Percentiles rank a stretch among this genome's conserved stretches.
Evolutionary conservation across 176 grass and related monocot genomes (phyloP).

Genomic region (Juncus inflexus): DNA sequence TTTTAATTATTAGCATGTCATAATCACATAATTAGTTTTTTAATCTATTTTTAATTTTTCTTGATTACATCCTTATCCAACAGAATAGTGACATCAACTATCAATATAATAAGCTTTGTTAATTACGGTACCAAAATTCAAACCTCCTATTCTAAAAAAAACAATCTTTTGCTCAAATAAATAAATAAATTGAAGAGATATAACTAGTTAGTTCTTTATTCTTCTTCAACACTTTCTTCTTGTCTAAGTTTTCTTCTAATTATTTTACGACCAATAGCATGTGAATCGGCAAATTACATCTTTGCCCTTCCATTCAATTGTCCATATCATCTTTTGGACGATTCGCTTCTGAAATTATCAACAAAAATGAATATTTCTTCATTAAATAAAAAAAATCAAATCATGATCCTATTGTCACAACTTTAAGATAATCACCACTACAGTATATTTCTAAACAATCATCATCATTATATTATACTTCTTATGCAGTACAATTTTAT

Average conservation of each 20-base stretch:
- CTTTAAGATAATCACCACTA: background rate
- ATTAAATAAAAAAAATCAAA: background rate
- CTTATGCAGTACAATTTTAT: background rate
- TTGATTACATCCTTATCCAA: slow-evolving; percentile 28
- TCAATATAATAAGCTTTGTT: background rate
- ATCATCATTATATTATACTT: background rate
- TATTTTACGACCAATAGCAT: background rate
- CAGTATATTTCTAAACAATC: background rate
- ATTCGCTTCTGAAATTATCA: background rate
- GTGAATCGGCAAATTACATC: background rate
- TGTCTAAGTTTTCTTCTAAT: slow-evolving; percentile 24
- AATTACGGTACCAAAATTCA: too few relatives aligned
- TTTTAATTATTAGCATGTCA: background rate
- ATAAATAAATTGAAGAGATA: background rate
- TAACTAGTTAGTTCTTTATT: background rate
- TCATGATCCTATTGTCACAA: background rate
- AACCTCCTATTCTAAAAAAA: background rate
- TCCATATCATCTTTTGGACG: too few relatives aligned
- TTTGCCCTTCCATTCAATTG: background rate
- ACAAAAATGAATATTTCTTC: background rate
- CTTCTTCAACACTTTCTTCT: background rate
- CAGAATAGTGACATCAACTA: slow-evolving; percentile 10
- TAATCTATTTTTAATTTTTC: slow-evolving; percentile 16
- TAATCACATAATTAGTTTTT: slow-evolving; percentile 15
- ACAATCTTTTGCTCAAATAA: background rate